A percentile compares a stretch with the other conserved stretches of the same genome.
phyloP scores from a whole-genome alignment of 2,329 filamentous ascomycete genomes.

The Penicillium palitans region DNA sequence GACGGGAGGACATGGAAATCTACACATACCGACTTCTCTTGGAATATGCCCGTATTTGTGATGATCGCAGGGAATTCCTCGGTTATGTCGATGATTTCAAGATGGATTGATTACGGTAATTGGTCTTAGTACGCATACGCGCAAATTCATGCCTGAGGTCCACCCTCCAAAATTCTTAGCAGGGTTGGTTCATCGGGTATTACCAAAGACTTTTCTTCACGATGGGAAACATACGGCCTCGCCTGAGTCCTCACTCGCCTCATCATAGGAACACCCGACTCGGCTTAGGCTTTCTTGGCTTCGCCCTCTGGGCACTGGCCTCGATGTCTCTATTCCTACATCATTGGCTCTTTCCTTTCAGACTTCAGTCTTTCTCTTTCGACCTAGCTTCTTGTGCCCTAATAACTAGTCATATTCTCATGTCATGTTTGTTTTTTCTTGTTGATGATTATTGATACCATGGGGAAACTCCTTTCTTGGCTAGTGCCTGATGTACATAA shows the following conservation, averaged over 20 bases:
- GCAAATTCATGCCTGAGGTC: background rate
- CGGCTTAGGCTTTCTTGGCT: background rate
- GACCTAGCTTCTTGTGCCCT: background rate
- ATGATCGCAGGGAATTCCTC: slow-evolving; percentile 25
- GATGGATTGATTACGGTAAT: background rate
- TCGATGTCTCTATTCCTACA: background rate
- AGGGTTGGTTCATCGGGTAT: background rate
- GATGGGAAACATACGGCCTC: no score
- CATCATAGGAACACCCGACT: no score
- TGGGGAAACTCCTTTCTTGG: background rate
- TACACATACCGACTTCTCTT: slow-evolving; percentile 66
- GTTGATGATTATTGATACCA: slow-evolving; percentile 2
- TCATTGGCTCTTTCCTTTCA: background rate
- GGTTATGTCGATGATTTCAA: slow-evolving; percentile 21
- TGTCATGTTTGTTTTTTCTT: background rate
- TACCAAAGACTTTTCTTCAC: no score
- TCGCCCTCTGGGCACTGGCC: background rate
- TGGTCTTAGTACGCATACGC: background rate
- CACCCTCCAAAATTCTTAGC: background rate
- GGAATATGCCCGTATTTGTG: slow-evolving; percentile 60
- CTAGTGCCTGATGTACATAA: background rate
- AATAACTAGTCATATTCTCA: background rate
- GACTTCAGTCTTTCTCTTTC: background rate
- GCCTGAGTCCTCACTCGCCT: no score
- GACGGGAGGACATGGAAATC: slow-evolving; percentile 72